Conservation (phyloP, 2,329 filamentous ascomycete species). For the Sodiomyces alkalinus region DNA sequence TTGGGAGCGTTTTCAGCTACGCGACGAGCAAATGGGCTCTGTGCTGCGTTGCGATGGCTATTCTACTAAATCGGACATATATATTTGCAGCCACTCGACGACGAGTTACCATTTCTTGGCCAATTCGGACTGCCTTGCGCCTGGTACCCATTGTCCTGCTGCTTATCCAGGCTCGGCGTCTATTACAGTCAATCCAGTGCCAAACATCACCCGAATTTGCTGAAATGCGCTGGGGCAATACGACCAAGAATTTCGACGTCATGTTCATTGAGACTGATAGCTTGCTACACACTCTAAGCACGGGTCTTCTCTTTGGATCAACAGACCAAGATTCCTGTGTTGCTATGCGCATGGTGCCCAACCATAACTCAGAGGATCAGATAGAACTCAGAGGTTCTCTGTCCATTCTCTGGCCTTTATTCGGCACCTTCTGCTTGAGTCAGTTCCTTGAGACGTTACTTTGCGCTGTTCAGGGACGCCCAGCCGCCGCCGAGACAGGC, state of each 20-base stretch:
- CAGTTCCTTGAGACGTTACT: conserved; percentile 82
- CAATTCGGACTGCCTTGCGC: conserved; percentile 54
- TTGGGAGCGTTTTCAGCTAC: conserved; percentile 82
- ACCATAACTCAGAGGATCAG: conserved; percentile 30
- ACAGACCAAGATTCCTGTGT: conserved; percentile 61
- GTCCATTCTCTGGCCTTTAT: conserved; percentile 60
- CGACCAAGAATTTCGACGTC: conserved; percentile 47
- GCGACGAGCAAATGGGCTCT: conserved; percentile 86
- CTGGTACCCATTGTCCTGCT: conserved; percentile 57
- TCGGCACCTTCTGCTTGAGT: conserved; percentile 53
- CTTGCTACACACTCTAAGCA: conserved; percentile 58
- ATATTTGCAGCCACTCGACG: conserved; percentile 86
- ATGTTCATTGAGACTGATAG: conserved; percentile 57
- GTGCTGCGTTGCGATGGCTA: conserved; percentile 70
- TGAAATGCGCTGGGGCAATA: conserved; percentile 52
- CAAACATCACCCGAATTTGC: conserved; percentile 69
- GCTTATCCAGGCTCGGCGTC: conserved; percentile 46
- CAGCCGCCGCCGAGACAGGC: conserved; percentile 70
- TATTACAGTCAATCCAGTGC: conserved; percentile 80
- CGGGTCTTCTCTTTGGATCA: conserved; percentile 56
- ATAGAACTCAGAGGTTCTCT: conserved; percentile 60
- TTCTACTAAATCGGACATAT: conserved; percentile 79
- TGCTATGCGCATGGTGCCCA: conserved; percentile 56
- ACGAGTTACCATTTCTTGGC: conserved; percentile 61
- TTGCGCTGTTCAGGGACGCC: conserved; percentile 73